phyloP scores from a whole-genome alignment of 2,329 filamentous ascomycete genomes.

The Tolypocladium pustulatum region DNA sequence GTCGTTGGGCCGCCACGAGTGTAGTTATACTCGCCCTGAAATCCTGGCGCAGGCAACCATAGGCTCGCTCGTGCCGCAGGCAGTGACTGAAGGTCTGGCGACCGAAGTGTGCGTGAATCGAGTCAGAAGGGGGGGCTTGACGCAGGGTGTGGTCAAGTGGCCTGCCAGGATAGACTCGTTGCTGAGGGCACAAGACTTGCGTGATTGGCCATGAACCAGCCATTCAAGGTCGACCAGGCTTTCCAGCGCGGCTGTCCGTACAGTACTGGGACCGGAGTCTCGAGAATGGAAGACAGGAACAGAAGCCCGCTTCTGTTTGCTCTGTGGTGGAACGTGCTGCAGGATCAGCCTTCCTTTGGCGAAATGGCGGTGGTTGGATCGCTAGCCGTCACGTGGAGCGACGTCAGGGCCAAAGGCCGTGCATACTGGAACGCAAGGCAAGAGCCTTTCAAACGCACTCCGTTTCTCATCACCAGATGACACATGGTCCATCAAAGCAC shows the following conservation, averaged over 20 bases:
- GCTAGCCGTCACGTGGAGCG: not conserved
- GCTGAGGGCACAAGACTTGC: not conserved
- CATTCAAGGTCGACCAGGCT: constrained; percentile 3
- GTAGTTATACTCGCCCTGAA: not conserved
- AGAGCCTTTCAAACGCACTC: not conserved
- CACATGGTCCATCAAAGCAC: not conserved
- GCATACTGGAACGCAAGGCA: not conserved
- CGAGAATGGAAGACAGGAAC: not conserved
- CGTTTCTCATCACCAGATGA: not conserved
- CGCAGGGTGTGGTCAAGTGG: constrained; percentile 2
- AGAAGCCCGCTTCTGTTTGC: constrained; percentile 1
- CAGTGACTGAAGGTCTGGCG: not conserved
- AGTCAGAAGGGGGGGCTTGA: not conserved
- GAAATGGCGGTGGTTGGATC: not conserved
- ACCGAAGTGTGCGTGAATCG: not conserved
- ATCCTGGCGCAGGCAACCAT: not conserved
- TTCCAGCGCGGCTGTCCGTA: not conserved
- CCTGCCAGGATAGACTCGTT: not conserved
- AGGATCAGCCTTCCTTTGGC: not conserved
- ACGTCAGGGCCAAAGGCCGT: not conserved
- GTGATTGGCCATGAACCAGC: not conserved
- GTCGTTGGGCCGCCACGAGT: constrained; percentile 1
- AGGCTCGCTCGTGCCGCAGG: not conserved
- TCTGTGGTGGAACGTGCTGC: not conserved
- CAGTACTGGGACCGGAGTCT: not conserved